Evolutionary conservation across 2,329 filamentous ascomycete species (phyloP).

Genomic region (Sarocladium kiliense): DNA sequence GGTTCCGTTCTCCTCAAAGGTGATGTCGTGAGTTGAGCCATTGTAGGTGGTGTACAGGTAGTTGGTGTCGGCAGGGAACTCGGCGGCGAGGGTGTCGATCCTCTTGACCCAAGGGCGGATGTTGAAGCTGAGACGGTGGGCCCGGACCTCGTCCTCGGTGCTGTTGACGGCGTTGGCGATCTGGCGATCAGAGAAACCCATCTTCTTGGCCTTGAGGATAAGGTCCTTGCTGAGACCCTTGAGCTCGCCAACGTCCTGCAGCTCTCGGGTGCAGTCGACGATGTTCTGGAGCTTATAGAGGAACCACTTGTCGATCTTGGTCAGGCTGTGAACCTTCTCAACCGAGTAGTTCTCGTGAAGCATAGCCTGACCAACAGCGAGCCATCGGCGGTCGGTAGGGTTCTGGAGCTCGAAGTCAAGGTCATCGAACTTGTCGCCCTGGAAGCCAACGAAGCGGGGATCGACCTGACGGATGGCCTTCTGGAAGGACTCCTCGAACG

Average conservation of each 20-base stretch:
- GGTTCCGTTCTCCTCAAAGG: constrained; percentile 86
- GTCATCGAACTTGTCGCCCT: constrained; percentile 91
- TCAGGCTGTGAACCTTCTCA: constrained; percentile 85
- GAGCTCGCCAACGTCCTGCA: constrained; percentile 78
- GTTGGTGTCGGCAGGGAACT: constrained; percentile 93
- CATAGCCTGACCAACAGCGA: constrained; percentile 97
- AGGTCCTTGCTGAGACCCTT: constrained; percentile 84
- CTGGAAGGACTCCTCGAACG: constrained; percentile 98
- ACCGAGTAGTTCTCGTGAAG: constrained; percentile 94
- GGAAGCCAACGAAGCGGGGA: constrained; percentile 85
- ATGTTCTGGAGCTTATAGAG: constrained; percentile 97
- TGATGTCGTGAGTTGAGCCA: constrained; percentile 86
- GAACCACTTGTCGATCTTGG: constrained; percentile 99
- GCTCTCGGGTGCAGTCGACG: constrained; percentile 80
- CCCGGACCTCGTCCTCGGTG: constrained; percentile 85
- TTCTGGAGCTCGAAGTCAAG: constrained; percentile 86
- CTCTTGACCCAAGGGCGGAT: constrained; percentile 97
- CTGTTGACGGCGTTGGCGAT: constrained; percentile 82
- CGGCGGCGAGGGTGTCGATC: constrained; percentile 94
- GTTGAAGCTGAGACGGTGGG: constrained; percentile 76
- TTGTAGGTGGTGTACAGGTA: constrained; percentile 99
- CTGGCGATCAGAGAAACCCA: constrained; percentile 95
- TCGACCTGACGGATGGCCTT: constrained; percentile 98
- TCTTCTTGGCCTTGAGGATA: constrained; percentile 88
- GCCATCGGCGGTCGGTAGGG: constrained; percentile 93